These are phyloP conservation scores for Globisporangium megalacanthum DNA, from an alignment of 352 stramenopile species.

Conservation along the genomic window DNA sequence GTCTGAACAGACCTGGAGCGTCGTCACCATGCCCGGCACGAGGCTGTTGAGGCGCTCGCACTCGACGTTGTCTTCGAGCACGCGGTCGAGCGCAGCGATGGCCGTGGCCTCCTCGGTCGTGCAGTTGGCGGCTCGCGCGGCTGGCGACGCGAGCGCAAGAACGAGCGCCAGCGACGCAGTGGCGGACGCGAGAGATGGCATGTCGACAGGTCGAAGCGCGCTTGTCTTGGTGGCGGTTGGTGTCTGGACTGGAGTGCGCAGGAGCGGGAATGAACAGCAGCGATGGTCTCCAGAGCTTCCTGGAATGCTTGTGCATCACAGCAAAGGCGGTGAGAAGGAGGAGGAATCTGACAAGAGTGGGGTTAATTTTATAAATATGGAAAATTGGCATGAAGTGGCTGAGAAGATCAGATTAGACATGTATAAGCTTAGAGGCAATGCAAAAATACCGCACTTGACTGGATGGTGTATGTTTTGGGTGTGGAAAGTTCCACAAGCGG, in stretches of 20 bases:
- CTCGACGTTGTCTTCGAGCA: constrained; percentile 6
- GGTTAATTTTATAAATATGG: too few relatives aligned
- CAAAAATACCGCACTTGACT: too few relatives aligned
- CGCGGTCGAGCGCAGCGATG: constrained; percentile 8
- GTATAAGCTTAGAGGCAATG: too few relatives aligned
- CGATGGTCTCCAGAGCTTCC: neutral
- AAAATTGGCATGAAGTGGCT: too few relatives aligned
- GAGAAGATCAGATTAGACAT: too few relatives aligned
- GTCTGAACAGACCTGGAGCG: constrained; percentile 12
- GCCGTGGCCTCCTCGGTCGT: constrained; percentile 4
- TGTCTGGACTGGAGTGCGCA: neutral
- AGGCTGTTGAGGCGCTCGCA: constrained; percentile 15
- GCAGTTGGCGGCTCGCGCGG: constrained; percentile 8
- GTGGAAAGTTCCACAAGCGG: neutral
- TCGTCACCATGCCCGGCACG: constrained; percentile 8
- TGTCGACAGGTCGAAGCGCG: neutral
- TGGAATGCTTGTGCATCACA: too few relatives aligned
- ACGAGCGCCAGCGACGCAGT: neutral
- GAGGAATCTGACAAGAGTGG: too few relatives aligned
- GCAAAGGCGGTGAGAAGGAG: too few relatives aligned
- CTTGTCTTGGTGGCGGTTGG: neutral
- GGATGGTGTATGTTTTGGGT: neutral
- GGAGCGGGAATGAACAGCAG: neutral
- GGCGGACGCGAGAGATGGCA: constrained; percentile 2
- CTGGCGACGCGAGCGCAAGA: neutral